Conservation (phyloP, 306 rosid genomes). For the Prunus fruticosa region DNA sequence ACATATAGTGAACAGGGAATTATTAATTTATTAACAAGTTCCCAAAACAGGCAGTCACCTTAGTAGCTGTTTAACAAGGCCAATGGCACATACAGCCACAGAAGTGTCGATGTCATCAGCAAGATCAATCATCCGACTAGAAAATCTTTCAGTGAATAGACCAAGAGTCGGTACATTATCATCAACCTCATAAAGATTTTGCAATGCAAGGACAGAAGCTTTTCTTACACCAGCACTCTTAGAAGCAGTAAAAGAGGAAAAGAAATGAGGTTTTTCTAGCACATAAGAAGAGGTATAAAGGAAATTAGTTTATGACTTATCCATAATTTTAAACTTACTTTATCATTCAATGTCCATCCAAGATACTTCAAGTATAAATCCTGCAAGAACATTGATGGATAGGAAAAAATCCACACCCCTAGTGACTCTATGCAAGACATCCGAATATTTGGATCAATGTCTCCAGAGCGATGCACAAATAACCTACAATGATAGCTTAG, state of each 20-base stretch:
- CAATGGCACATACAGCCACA: constrained; percentile 91
- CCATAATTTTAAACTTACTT: constrained; percentile 48
- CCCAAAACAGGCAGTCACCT: constrained; percentile 44
- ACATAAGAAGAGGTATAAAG: constrained; percentile 16
- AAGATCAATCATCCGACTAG: constrained; percentile 92
- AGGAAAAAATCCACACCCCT: constrained; percentile 90
- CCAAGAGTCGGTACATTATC: constrained; percentile 90
- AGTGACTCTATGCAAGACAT: constrained; percentile 87
- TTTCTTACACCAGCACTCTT: constrained; percentile 92
- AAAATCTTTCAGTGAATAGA: constrained; percentile 91
- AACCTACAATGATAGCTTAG: constrained; percentile 59
- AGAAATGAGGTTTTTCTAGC: constrained; percentile 16
- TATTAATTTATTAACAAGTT: neutral
- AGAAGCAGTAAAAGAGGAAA: constrained; percentile 22
- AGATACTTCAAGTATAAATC: constrained; percentile 94
- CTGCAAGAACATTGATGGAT: constrained; percentile 93
- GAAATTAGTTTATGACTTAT: constrained; percentile 12
- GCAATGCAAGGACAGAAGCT: constrained; percentile 81
- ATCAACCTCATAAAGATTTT: constrained; percentile 85
- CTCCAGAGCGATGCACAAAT: constrained; percentile 98
- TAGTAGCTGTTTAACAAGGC: constrained; percentile 89
- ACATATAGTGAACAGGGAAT: constrained; percentile 16
- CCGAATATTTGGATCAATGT: constrained; percentile 85
- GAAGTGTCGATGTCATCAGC: constrained; percentile 91
- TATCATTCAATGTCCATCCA: constrained; percentile 96